Base-by-base conservation (phyloP, 306 rosid genomes). In the Ochetophila trinervis region DNA sequence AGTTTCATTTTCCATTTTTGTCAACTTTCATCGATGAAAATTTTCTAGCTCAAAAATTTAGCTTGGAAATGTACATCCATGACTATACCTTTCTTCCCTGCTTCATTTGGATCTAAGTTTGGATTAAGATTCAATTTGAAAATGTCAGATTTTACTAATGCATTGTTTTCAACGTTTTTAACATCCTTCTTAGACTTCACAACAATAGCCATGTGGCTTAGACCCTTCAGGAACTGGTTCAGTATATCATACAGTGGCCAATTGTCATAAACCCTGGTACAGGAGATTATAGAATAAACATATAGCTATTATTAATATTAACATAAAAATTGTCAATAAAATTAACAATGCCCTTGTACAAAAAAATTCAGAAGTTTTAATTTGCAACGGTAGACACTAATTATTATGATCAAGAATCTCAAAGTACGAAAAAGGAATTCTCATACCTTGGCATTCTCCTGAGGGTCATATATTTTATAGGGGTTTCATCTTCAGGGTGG, bases 131-230 rank as follows among this genome's bases (percentile, higher is more conserved):
- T 47, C 51, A 47, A 6, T 13, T 47, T 4, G 17, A 11, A 14
- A 12, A 47, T 7, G 15, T 13, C 14, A 47, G 51, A 47, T 4
- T 17, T 47, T 12, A 6, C 51, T 47, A 47, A 5, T 11, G 2
- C 51, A 47, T 10, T 47, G 51, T 8, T 47, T 17, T 47, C 51
- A 10, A 2, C 10, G 17, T 8, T 47, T 44, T 34, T 55, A 63
- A 21, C 23, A 52, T 74, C 82, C 60, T 57, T 75, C 27, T 71
- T 76, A 56, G 62, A 49, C 58, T 79, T 83, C 60, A 87, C 65
- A 34, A 90, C 95, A 76, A 83, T 71, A 42, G 87, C 97, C 95
- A 90, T 87, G 61, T 90, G 97, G 60, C 95, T 87, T 57, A 83
- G 85, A 53, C 97, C 95, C 65, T 70, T 73, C 59, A 75, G 83